Evolutionary conservation across 108 stramenopile genomes (phyloP), one percentile per base, ranked within the genome.

Genomic region (Skeletonema tropicum): DNA sequence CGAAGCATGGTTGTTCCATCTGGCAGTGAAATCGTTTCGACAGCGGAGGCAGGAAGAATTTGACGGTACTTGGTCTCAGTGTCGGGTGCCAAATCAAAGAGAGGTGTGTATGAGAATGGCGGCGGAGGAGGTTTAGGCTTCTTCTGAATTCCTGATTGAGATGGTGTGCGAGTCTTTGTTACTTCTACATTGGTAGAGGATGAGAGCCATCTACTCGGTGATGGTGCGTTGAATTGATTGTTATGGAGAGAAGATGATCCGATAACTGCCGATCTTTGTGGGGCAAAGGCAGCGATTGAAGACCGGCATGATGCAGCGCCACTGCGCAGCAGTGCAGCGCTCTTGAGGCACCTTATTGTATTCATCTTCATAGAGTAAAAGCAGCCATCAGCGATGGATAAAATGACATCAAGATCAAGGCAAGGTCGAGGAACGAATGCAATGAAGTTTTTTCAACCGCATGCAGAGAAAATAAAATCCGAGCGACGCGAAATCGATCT

Each of bases 101-200:
- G 79, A 14, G 92, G 90, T 5, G 90, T 79, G 75, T 94, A 90
- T 19, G 76, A 60, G 59, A 87, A 90, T 45, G 66, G 26, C 13
- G 82, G 85, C 14, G 81, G 79, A 12, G 79, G 68, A 17, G 57
- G 12, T 57, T 70, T 74, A 0, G 33, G 25, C 66, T 64, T 68
- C 63, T 74, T 80, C 32, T 60, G 30, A 58, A 39, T 26, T 6
- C 52, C 52, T 6, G 52, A 55, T 25, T 55, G 52, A 55, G 60
- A 35, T 31, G 73, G n/a, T 0, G 41, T 58, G 12, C 69, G 57
- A 58, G 73, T 73, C 70, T 69, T 63, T n/a, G 79, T 80, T n/a
- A 80, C 79, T 48, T 80, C 63, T 3, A 80, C 63, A 11, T 71
- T 60, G 36, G 15, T 31, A 25, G 41, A 42, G 36, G 77, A 78